Evolutionary conservation across 2,329 filamentous ascomycete genomes (phyloP).

Genomic region (Ascosphaera apis): DNA sequence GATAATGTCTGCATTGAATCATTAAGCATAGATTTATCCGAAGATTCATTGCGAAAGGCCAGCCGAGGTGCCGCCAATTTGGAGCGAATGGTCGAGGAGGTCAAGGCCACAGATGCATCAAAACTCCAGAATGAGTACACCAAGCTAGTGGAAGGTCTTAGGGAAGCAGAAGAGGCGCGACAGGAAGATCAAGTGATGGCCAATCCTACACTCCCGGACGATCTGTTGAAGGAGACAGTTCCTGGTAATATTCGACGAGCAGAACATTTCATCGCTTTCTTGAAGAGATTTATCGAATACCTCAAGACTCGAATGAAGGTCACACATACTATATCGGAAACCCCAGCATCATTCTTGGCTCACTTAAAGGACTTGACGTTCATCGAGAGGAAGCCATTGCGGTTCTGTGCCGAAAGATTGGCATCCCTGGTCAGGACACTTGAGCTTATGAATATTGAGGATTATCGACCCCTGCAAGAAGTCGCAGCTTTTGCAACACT

Average conservation of each 20-base stretch:
- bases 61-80: constrained; percentile 76
- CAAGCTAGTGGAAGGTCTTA: constrained; percentile 77
- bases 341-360: constrained; percentile 73
- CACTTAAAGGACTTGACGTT: constrained; percentile 92
- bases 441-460: constrained; percentile 92
- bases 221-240: constrained; percentile 83
- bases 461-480: constrained; percentile 90
- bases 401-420: constrained; percentile 80
- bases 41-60: constrained; percentile 79
- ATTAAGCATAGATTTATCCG: constrained; percentile 84
- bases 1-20: constrained; percentile 99
- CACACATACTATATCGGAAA: constrained; percentile 89
- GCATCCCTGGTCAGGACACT: constrained; percentile 87
- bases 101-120: constrained; percentile 86
- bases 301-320: constrained; percentile 98
- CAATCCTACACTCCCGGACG: constrained; percentile 81
- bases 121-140: constrained; percentile 90
- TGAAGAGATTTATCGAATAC: constrained; percentile 95
- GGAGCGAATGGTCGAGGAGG: constrained; percentile 73
- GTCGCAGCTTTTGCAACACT: constrained; percentile 94
- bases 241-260: constrained; percentile 90
- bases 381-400: constrained; percentile 84
- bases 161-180: constrained; percentile 68
- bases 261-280: constrained; percentile 84
- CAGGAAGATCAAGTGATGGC: constrained; percentile 95